Percentiles rank a stretch among this genome's conserved stretches.
Evolutionary conservation across 2,329 filamentous ascomycete species (phyloP).

Genomic region (Blumeriella jaapii): DNA sequence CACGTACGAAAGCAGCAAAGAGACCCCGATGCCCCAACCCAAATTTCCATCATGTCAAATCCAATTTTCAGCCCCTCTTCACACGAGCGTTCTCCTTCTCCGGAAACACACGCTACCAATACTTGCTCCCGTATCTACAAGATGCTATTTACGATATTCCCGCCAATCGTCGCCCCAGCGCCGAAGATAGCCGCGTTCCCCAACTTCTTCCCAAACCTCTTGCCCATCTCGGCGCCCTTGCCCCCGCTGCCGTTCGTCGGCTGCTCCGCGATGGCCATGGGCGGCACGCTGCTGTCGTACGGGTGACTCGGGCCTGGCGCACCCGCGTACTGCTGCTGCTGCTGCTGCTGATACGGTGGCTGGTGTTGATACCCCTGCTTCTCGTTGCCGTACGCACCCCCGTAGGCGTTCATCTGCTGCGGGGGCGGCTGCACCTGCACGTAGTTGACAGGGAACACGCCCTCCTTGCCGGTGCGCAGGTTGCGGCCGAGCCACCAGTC

Average conservation of each 20-base stretch:
- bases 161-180: constrained; percentile 81
- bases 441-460: constrained; percentile 92
- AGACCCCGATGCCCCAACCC: too few species aligned
- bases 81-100: too few species aligned
- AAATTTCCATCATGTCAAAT: too few species aligned
- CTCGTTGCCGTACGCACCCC: constrained; percentile 21
- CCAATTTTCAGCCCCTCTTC: too few species aligned
- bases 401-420: constrained; percentile 29
- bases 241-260: constrained; percentile 31
- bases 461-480: constrained; percentile 68
- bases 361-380: constrained; percentile 13
- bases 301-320: constrained; percentile 43
- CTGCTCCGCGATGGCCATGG: constrained; percentile 57
- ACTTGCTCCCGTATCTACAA: constrained; percentile 48
- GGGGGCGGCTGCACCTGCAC: constrained; percentile 55
- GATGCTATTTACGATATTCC: constrained; percentile 82
- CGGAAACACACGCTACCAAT: too few species aligned
- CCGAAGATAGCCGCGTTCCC: constrained; percentile 80
- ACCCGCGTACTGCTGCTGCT: constrained; percentile 18
- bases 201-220: constrained; percentile 95
- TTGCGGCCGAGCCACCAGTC: constrained; percentile 96
- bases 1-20: too few species aligned
- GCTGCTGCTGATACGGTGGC: constrained; percentile 14
- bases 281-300: constrained; percentile 60
- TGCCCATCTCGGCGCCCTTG: constrained; percentile 54